Evolutionary conservation across 73 alveolate species (phyloP).

Genomic region (Paramecium biaurelia): DNA sequence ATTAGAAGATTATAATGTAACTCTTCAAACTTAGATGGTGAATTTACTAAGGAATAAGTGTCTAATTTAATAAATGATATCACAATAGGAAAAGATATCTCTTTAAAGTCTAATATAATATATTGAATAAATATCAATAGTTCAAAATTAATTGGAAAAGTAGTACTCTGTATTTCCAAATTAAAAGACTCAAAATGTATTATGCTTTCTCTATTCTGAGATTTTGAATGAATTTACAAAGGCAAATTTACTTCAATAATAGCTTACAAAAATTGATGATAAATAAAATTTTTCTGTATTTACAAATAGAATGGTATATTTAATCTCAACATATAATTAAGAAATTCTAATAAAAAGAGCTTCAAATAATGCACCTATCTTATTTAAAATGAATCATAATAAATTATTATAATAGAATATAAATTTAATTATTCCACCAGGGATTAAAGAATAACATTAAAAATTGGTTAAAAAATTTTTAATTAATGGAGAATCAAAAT

Average conservation of each 20-base stretch:
- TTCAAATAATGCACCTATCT: background rate
- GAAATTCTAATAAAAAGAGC: background rate
- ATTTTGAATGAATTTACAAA: background rate
- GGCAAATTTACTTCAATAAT: background rate
- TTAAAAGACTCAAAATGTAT: background rate
- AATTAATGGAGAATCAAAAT: background rate
- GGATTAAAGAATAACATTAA: background rate
- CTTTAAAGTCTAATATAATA: background rate
- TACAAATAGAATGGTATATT: background rate
- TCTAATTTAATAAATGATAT: background rate
- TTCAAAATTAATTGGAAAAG: background rate
- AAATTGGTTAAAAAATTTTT: background rate
- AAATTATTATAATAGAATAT: background rate
- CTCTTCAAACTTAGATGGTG: background rate
- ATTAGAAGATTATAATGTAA: background rate
- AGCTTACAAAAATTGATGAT: background rate
- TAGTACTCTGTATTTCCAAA: background rate
- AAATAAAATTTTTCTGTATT: background rate
- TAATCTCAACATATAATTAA: background rate
- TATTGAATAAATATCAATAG: background rate
- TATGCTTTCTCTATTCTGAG: background rate
- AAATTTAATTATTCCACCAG: background rate
- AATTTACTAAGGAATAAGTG: background rate
- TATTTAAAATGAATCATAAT: background rate
- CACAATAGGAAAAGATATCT: background rate